phyloP scores from a whole-genome alignment of 495 filamentous ascomycete species.

The Acidiella bohemica region DNA sequence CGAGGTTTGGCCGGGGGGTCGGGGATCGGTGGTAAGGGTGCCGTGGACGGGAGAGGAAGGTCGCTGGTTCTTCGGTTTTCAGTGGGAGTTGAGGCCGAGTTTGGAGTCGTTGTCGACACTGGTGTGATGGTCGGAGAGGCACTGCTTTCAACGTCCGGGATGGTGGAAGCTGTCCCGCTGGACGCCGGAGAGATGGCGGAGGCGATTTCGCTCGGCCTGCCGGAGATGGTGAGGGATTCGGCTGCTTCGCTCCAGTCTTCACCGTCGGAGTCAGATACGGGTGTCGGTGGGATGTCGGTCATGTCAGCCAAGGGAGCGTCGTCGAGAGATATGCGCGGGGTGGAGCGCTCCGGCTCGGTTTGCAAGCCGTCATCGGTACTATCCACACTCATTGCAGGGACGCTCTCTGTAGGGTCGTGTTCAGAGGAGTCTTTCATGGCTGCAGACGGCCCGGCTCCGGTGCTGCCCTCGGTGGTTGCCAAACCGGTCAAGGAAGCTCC shows the following conservation, averaged over 20 bases:
- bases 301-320: not conserved
- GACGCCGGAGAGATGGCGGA: not conserved
- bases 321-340: not conserved
- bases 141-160: not conserved
- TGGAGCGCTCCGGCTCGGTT: not conserved
- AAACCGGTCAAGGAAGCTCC: no score
- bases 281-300: no score
- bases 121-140: not conserved
- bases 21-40: conserved; percentile 20
- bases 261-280: not conserved
- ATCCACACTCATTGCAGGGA: no score
- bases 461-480: no score
- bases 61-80: not conserved
- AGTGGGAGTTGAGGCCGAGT: no score
- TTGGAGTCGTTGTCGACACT: not conserved
- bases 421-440: not conserved
- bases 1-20: conserved; percentile 32
- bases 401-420: no score
- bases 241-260: conserved; percentile 5
- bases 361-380: not conserved
- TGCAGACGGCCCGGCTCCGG: no score
- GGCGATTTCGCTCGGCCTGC: not conserved
- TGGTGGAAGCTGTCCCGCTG: no score
- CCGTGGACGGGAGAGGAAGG: not conserved
- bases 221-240: conserved; percentile 9